Percentiles rank a stretch among this genome's conserved stretches.
Evolutionary conservation across 192 early-diverging fungal genomes (phyloP).

Genomic region (Coemansia sp.): DNA sequence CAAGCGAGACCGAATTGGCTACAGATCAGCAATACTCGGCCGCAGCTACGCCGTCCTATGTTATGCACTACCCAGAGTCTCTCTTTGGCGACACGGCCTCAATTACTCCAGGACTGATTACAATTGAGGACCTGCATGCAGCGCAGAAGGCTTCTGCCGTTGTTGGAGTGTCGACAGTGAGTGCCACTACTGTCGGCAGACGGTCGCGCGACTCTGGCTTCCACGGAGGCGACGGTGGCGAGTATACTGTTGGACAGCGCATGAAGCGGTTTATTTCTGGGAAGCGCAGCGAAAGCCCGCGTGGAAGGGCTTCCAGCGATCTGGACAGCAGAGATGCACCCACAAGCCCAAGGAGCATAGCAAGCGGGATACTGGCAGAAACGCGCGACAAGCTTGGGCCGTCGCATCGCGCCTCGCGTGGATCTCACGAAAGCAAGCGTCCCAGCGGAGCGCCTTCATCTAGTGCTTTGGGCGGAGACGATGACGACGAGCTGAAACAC

Average conservation of each 20-base stretch:
- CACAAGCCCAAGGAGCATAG: slow-evolving; percentile 19
- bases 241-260: slow-evolving; percentile 35
- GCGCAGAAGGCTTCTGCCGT: slow-evolving; percentile 52
- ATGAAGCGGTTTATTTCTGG: slow-evolving; percentile 53
- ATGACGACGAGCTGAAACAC: slow-evolving; percentile 25
- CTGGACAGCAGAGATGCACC: slow-evolving; percentile 10
- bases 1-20: not conserved
- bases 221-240: slow-evolving; percentile 21
- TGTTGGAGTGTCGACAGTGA: slow-evolving; percentile 46
- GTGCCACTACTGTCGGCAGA: slow-evolving; percentile 39
- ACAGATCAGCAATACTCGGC: slow-evolving; percentile 9
- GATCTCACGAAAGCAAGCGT: slow-evolving; percentile 39
- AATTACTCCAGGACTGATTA: slow-evolving; percentile 36
- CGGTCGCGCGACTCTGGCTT: slow-evolving; percentile 43
- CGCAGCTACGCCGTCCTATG: slow-evolving; percentile 39
- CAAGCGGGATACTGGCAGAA: slow-evolving; percentile 12
- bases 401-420: slow-evolving; percentile 36
- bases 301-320: slow-evolving; percentile 15
- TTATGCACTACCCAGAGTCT: slow-evolving; percentile 53
- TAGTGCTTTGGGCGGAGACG: slow-evolving; percentile 10
- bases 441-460: slow-evolving; percentile 32
- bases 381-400: slow-evolving; percentile 25
- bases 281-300: slow-evolving; percentile 26
- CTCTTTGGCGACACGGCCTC: slow-evolving; percentile 47
- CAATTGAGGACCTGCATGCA: slow-evolving; percentile 47